A percentile compares a stretch with the other conserved stretches of the same genome.
These are phyloP conservation scores for Ilyonectria mors-panacis DNA, from an alignment of 2,329 filamentous ascomycete species.

Conservation along the genomic window DNA sequence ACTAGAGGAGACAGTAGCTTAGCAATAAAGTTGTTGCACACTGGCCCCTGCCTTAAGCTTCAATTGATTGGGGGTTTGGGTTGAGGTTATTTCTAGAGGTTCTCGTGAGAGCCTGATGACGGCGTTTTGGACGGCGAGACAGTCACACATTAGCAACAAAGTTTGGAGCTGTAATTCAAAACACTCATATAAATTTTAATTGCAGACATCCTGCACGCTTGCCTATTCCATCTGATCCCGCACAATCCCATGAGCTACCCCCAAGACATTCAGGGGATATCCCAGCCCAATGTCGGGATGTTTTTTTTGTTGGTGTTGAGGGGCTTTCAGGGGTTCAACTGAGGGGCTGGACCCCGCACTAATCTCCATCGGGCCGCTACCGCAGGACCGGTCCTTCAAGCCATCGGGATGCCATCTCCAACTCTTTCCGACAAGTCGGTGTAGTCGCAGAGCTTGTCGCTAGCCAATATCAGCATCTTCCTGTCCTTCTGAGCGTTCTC, in stretches of 20 bases:
- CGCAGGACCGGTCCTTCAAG: constrained; percentile 26
- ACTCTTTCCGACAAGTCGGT: constrained; percentile 50
- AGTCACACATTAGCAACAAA: background rate
- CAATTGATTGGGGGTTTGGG: background rate
- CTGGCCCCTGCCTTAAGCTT: too few species aligned
- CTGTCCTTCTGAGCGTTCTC: constrained; percentile 16
- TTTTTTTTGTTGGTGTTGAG: constrained; percentile 26
- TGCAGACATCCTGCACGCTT: background rate
- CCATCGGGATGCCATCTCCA: constrained; percentile 43
- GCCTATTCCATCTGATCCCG: background rate
- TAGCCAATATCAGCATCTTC: constrained; percentile 19
- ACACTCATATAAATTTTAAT: background rate
- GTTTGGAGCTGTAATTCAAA: background rate
- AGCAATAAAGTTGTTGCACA: too few species aligned
- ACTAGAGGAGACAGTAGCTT: too few species aligned
- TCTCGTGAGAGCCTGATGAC: background rate
- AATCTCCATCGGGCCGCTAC: constrained; percentile 40
- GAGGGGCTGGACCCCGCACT: constrained; percentile 47
- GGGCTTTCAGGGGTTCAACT: constrained; percentile 38
- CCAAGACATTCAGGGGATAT: background rate
- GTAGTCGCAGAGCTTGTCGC: constrained; percentile 34
- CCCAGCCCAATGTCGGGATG: constrained; percentile 7
- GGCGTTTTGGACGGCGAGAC: background rate
- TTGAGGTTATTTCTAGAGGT: background rate
- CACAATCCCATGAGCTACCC: background rate